Evolutionary conservation across 2,329 filamentous ascomycete genomes (phyloP).

Genomic region (Aureobasidium sp.): DNA sequence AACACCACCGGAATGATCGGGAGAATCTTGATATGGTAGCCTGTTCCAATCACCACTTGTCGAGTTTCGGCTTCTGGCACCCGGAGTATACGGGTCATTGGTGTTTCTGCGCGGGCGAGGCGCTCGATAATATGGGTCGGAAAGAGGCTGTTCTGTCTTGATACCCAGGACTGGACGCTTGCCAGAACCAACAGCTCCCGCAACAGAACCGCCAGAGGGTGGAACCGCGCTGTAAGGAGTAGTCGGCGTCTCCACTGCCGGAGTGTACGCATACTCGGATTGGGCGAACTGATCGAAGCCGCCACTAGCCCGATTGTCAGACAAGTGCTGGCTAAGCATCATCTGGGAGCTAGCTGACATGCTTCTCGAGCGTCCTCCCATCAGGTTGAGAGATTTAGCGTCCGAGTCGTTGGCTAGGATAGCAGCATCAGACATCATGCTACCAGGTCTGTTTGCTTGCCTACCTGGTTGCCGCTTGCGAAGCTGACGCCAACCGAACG

Average conservation of each 20-base stretch:
- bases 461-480: conserved; percentile 52
- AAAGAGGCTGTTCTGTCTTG: conserved; percentile 23
- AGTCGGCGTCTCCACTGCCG: conserved; percentile 60
- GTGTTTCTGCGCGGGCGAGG: conserved; percentile 65
- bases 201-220: conserved; percentile 34
- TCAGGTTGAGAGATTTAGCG: conserved; percentile 52
- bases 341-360: conserved; percentile 57
- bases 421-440: conserved; percentile 72
- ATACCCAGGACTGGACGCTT: conserved; percentile 42
- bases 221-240: conserved; percentile 67
- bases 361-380: conserved; percentile 50
- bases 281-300: conserved; percentile 49
- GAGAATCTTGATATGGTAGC: conserved; percentile 39
- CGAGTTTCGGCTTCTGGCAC: conserved; percentile 34
- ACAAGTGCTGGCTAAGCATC: conserved; percentile 47
- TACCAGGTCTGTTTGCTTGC: conserved; percentile 60
- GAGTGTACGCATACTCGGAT: conserved; percentile 38
- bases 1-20: conserved; percentile 28
- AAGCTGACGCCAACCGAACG: conserved; percentile 84
- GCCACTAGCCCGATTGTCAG: conserved; percentile 30
- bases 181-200: conserved; percentile 32
- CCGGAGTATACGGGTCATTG: conserved; percentile 41
- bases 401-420: conserved; percentile 68
- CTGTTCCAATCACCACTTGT: conserved; percentile 42
- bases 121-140: conserved; percentile 83